Percentiles rank a stretch among this genome's conserved stretches.
Conservation (phyloP, 306 rosid species). For the Heteromeles arbutifolia region DNA sequence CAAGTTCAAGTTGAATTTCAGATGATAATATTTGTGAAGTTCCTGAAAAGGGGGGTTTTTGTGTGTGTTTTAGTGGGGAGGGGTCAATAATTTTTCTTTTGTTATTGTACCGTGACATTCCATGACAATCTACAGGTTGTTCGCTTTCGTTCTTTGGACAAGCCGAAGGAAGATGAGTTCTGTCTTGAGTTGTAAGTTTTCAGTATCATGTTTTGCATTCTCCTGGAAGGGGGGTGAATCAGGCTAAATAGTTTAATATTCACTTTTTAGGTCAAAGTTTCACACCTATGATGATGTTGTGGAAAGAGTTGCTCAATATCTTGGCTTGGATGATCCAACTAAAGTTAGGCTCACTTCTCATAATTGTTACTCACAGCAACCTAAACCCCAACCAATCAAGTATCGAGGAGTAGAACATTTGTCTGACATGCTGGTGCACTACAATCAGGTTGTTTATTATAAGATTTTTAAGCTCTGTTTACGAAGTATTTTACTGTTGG, state of each 20-base stretch:
- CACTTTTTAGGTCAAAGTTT: conserved; percentile 47
- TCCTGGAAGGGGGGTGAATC: neutral
- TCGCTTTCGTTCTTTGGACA: conserved; percentile 77
- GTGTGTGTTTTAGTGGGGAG: neutral
- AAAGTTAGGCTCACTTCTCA: conserved; percentile 82
- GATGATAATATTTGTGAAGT: neutral
- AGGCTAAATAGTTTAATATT: neutral
- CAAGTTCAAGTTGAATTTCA: neutral
- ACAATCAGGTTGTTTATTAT: conserved; percentile 49
- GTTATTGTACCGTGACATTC: neutral
- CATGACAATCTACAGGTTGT: conserved; percentile 50
- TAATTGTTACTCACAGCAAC: conserved; percentile 85
- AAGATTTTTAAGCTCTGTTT: neutral
- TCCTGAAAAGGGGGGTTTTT: neutral
- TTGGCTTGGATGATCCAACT: conserved; percentile 68
- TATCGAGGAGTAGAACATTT: conserved; percentile 68
- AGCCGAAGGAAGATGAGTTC: conserved; percentile 87
- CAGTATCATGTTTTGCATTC: neutral
- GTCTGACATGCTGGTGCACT: conserved; percentile 70
- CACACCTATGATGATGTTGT: conserved; percentile 67
- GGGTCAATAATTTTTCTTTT: neutral
- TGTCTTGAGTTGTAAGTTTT: conserved; percentile 72
- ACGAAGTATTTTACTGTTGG: neutral
- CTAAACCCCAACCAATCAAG: conserved; percentile 82
- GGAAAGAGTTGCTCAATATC: conserved; percentile 50